phyloP scores from a whole-genome alignment of 2,329 filamentous ascomycete genomes.

The Tolypocladium cylindrosporum region DNA sequence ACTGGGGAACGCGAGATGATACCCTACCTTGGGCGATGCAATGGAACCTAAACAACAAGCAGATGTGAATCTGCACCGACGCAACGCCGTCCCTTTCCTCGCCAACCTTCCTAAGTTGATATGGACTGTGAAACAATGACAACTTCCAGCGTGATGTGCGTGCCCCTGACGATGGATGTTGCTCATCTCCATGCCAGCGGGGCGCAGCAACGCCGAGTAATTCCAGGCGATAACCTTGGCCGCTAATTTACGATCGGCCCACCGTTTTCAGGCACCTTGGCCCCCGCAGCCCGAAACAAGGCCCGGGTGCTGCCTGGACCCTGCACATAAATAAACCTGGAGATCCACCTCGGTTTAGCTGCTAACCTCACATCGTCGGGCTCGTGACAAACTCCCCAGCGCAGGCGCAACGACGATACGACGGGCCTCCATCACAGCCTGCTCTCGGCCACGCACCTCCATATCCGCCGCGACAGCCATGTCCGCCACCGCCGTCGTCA shows the following conservation, averaged over 20 bases:
- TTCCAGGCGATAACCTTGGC: not conserved
- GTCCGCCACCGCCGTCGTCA: conserved; percentile 15
- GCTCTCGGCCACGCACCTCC: not conserved
- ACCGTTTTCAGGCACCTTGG: not conserved
- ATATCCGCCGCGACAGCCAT: conserved; percentile 12
- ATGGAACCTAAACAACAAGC: not conserved
- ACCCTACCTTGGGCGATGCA: not conserved
- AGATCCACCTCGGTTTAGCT: not conserved
- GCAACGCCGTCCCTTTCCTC: not conserved
- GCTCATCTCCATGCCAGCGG: not conserved
- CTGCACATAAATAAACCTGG: not conserved
- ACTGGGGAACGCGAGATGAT: not conserved
- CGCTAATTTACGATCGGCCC: not conserved
- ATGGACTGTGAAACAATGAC: not conserved
- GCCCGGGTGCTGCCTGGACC: not conserved
- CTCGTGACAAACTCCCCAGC: not conserved
- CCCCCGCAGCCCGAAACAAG: not conserved
- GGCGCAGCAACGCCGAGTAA: not conserved
- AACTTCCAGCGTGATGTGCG: not conserved
- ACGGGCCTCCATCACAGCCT: not conserved
- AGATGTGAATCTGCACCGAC: not conserved
- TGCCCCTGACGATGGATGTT: not conserved
- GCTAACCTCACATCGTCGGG: not conserved
- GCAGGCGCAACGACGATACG: not conserved
- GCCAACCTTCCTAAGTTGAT: not conserved